These are phyloP conservation scores for Chamaecrista fasciculata DNA, from an alignment of 306 rosid species.

Conservation along the genomic window DNA sequence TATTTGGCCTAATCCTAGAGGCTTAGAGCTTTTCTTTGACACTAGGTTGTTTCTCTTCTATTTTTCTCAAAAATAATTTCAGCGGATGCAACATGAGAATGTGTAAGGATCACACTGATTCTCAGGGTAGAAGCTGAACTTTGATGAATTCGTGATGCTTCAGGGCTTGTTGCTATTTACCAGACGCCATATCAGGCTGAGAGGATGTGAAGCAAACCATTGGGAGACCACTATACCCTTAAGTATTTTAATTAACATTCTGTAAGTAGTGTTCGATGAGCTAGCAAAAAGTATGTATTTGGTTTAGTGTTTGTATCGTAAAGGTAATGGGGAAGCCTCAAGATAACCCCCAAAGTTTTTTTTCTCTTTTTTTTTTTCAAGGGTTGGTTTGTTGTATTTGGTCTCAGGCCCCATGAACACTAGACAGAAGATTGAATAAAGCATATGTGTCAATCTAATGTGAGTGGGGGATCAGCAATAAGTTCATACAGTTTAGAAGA, in stretches of 20 bases:
- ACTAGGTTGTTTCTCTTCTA: background rate
- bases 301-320: slow-evolving; percentile 12
- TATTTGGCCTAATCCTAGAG: background rate
- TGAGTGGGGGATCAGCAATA: background rate
- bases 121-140: background rate
- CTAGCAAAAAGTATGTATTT: slow-evolving; percentile 12
- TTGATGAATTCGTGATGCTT: background rate
- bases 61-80: slow-evolving; percentile 9
- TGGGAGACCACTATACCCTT: slow-evolving; percentile 16
- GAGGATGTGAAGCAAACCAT: slow-evolving; percentile 18
- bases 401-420: background rate
- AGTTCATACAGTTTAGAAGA: slow-evolving; percentile 4
- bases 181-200: slow-evolving; percentile 10
- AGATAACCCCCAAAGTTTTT: slow-evolving; percentile 12
- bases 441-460: background rate
- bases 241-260: slow-evolving; percentile 18
- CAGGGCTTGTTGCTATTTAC: background rate
- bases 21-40: background rate
- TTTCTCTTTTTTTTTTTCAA: no score
- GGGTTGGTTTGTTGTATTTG: background rate
- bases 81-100: slow-evolving; percentile 31
- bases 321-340: slow-evolving; percentile 15
- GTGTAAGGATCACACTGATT: slow-evolving; percentile 14
- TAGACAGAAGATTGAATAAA: background rate
- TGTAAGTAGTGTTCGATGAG: slow-evolving; percentile 17